Percentiles rank a stretch among this genome's conserved stretches.
phyloP scores from a whole-genome alignment of 208 protist genomes.

The Phytomonas francai region DNA sequence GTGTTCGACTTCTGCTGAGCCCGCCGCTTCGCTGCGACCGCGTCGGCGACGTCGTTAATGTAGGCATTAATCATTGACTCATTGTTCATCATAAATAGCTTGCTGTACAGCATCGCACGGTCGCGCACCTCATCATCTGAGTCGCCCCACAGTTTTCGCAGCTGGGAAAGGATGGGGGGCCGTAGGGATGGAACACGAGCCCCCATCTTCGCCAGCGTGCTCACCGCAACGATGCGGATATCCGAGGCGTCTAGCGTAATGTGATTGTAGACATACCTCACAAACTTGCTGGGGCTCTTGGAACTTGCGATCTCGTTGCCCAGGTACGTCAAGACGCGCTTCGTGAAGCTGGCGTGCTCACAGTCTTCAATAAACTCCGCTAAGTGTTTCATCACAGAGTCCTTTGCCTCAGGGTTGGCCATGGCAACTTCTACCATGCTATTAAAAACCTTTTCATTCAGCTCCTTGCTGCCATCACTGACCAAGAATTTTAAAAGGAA shows the following conservation, averaged over 20 bases:
- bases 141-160: conserved; percentile 91
- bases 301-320: conserved; percentile 89
- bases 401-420: conserved; percentile 85
- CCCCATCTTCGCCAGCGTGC: conserved; percentile 97
- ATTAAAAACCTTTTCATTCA: conserved; percentile 96
- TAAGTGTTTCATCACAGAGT: conserved; percentile 89
- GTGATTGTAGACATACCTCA: conserved; percentile 98
- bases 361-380: conserved; percentile 99
- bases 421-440: conserved; percentile 92
- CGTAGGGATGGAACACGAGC: conserved; percentile 80
- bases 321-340: conserved; percentile 94
- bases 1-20: background rate
- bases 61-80: conserved; percentile 45
- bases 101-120: conserved; percentile 91
- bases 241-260: conserved; percentile 90
- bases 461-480: conserved; percentile 85
- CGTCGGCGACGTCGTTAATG: conserved; percentile 63
- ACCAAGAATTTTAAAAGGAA: conserved; percentile 86
- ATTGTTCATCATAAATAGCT: conserved; percentile 79
- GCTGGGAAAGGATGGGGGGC: conserved; percentile 79
- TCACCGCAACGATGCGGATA: conserved; percentile 94
- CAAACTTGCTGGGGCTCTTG: conserved; percentile 76
- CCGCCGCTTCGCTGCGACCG: conserved; percentile 32
- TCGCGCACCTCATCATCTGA: conserved; percentile 98
- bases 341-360: conserved; percentile 94